phyloP scores from a whole-genome alignment of 225 moss, liverwort and hornwort species.

The Sphagnum tenellum region DNA sequence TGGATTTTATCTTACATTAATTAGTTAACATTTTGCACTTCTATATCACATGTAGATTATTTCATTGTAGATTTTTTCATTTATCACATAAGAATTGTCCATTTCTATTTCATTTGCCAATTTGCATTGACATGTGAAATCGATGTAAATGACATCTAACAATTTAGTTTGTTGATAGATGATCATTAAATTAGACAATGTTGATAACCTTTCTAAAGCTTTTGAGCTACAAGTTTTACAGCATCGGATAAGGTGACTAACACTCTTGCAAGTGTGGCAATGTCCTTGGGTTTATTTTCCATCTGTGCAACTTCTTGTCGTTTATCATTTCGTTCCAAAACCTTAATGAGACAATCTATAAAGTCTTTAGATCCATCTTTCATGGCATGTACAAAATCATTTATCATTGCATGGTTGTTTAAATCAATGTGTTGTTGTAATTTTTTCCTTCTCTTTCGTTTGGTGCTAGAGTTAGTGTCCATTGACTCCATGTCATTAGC shows the following conservation, averaged over 20 bases:
- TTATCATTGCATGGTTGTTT: constrained; percentile 74
- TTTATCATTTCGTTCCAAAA: constrained; percentile 73
- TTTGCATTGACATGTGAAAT: too few species aligned
- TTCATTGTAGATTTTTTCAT: too few species aligned
- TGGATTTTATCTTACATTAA: too few species aligned
- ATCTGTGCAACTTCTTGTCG: constrained; percentile 56
- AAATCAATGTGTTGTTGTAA: constrained; percentile 38
- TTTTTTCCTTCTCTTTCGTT: constrained; percentile 54
- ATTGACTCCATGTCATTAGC: constrained; percentile 90
- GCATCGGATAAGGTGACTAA: constrained; percentile 93
- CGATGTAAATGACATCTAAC: too few species aligned
- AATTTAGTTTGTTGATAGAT: too few species aligned
- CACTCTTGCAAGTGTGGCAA: constrained; percentile 68
- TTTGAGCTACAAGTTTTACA: constrained; percentile 86
- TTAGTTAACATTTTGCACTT: too few species aligned
- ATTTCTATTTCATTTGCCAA: too few species aligned
- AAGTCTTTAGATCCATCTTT: constrained; percentile 94
- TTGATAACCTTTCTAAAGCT: constrained; percentile 32
- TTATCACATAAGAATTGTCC: too few species aligned
- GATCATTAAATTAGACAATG: too few species aligned
- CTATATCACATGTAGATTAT: too few species aligned
- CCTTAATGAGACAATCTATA: constrained; percentile 95
- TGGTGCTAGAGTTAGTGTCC: constrained; percentile 75
- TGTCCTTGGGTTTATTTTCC: constrained; percentile 64
- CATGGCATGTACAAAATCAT: constrained; percentile 87